Percentiles rank a stretch among this genome's conserved stretches.
Conservation (phyloP, 352 stramenopile species). For the Pythium apleroticum region DNA sequence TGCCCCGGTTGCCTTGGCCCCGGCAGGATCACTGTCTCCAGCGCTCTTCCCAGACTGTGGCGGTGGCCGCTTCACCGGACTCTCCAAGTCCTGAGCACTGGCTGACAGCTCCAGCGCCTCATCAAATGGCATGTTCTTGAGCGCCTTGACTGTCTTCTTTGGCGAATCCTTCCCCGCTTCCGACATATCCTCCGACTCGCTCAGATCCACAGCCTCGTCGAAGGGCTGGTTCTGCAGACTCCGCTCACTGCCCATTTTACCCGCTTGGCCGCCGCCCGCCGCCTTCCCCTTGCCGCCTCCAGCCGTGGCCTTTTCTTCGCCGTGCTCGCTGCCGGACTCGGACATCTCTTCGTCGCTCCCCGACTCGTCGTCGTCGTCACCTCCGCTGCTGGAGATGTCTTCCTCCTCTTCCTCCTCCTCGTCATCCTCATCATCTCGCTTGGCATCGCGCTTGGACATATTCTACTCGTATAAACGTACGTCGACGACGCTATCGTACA, state of each 20-base stretch:
- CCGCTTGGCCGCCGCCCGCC: conserved; percentile 6
- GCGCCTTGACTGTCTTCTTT: conserved; percentile 48
- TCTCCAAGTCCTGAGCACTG: conserved; percentile 76
- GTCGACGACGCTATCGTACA: neutral
- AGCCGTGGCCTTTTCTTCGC: conserved; percentile 35
- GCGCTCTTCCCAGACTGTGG: conserved; percentile 17
- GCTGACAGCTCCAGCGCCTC: conserved; percentile 82
- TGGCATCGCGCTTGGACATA: conserved; percentile 68
- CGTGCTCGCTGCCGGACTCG: conserved; percentile 53
- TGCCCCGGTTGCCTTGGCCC: conserved; percentile 7
- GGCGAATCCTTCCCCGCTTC: conserved; percentile 50
- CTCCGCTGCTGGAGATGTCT: conserved; percentile 27
- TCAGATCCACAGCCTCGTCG: conserved; percentile 86
- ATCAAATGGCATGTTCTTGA: conserved; percentile 83
- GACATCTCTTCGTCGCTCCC: conserved; percentile 71
- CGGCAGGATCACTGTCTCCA: neutral
- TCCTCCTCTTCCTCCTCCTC: conserved; percentile 45
- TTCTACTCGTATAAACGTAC: neutral
- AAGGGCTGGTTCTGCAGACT: conserved; percentile 80
- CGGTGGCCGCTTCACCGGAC: conserved; percentile 39
- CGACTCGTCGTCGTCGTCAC: conserved; percentile 59
- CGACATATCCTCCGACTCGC: conserved; percentile 64
- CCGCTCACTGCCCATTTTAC: conserved; percentile 45
- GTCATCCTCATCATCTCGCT: conserved; percentile 34
- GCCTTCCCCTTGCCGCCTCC: neutral